These are phyloP conservation scores for Mortierella sp. DNA, from an alignment of 371 early-diverging fungal species.

Conservation along the genomic window DNA sequence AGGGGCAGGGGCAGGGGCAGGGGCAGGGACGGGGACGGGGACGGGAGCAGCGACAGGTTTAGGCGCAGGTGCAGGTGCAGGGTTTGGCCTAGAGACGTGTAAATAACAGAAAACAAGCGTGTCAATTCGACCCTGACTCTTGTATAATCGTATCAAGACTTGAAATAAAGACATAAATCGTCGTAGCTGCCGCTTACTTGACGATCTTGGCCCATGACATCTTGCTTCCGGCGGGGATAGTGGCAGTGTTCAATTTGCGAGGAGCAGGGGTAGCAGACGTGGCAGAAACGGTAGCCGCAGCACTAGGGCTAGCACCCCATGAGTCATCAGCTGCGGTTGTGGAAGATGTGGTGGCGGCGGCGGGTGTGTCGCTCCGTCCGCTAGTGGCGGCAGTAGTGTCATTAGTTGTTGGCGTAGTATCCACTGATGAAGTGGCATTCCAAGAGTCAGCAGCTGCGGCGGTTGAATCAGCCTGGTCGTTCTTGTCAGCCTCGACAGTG, in stretches of 20 bases:
- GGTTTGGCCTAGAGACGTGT: neutral
- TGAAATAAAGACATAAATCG: neutral
- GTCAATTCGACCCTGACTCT: neutral
- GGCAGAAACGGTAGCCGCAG: slow-evolving; percentile 10
- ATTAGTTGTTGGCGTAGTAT: slow-evolving; percentile 71
- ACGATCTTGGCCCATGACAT: slow-evolving; percentile 87
- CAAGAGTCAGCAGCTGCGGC: slow-evolving; percentile 19
- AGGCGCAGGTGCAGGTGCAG: slow-evolving; percentile 42
- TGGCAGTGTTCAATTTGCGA: slow-evolving; percentile 52
- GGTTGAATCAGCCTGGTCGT: slow-evolving; percentile 12
- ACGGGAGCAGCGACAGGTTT: slow-evolving; percentile 21
- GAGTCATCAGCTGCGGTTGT: slow-evolving; percentile 22
- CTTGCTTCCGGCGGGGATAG: slow-evolving; percentile 62
- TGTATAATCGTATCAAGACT: neutral
- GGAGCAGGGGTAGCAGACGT: slow-evolving; percentile 35
- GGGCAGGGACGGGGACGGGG: slow-evolving; percentile 34
- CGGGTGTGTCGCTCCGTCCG: slow-evolving; percentile 16
- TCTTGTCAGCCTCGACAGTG: slow-evolving; percentile 24
- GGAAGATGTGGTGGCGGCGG: slow-evolving; percentile 75
- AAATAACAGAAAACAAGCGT: neutral
- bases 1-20: slow-evolving; percentile 35
- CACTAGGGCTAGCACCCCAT: slow-evolving; percentile 72
- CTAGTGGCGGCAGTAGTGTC: slow-evolving; percentile 17
- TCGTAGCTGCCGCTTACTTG: slow-evolving; percentile 62
- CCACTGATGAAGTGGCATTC: slow-evolving; percentile 60